Percentiles rank a stretch among this genome's conserved stretches.
phyloP scores from a whole-genome alignment of 2,329 filamentous ascomycete genomes.

The Incumbomyces delicatus region DNA sequence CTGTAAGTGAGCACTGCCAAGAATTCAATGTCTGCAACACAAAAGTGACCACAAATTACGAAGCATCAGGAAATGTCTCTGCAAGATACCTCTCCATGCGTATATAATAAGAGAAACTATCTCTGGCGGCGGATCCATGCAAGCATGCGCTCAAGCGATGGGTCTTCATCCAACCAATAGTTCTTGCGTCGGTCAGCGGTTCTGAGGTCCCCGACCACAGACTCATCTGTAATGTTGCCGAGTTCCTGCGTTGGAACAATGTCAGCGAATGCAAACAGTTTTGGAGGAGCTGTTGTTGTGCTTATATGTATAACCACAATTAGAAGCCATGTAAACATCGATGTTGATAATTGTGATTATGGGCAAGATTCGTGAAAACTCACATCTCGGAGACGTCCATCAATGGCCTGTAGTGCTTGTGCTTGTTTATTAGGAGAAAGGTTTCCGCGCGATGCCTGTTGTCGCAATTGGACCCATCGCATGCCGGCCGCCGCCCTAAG shows the following conservation, averaged over 20 bases:
- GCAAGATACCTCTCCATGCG: no score
- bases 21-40: no score
- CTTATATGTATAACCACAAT: background rate
- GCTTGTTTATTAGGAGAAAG: conserved; percentile 39
- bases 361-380: conserved; percentile 15
- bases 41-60: background rate
- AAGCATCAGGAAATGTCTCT: background rate
- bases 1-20: no score
- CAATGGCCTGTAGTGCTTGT: conserved; percentile 39
- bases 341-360: no score
- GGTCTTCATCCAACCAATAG: conserved; percentile 55
- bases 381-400: conserved; percentile 41
- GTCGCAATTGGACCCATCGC: conserved; percentile 48
- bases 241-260: conserved; percentile 41
- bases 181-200: conserved; percentile 46
- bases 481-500: conserved; percentile 48
- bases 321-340: no score
- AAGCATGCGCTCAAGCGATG: conserved; percentile 43
- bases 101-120: conserved; percentile 7
- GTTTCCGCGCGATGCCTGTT: conserved; percentile 42
- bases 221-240: conserved; percentile 45
- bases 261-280: background rate
- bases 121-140: conserved; percentile 33
- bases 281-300: background rate
- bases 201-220: conserved; percentile 47